Conservation (phyloP, 306 rosid species). For the Oemleria cerasiformis region DNA sequence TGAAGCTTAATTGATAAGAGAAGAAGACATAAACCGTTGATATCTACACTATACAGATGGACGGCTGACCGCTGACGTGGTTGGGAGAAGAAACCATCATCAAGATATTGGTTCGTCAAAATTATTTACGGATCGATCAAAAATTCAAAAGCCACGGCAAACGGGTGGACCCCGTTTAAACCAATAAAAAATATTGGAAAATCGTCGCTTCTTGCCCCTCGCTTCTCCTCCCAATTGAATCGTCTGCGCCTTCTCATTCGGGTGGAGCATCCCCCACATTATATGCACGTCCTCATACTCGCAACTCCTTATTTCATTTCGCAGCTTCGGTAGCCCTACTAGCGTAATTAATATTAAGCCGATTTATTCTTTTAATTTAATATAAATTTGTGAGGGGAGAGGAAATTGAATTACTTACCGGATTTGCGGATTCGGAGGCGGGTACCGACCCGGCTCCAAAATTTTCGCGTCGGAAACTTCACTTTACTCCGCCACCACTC, state of each 20-base stretch:
- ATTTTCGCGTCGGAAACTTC: slow-evolving; percentile 34
- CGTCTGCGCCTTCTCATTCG: slow-evolving; percentile 43
- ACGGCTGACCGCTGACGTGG: neutral
- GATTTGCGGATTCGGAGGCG: slow-evolving; percentile 48
- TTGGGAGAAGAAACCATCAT: neutral
- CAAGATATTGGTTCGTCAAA: neutral
- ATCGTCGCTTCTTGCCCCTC: slow-evolving; percentile 30
- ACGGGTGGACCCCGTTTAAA: slow-evolving; percentile 49
- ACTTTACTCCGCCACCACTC: slow-evolving; percentile 60
- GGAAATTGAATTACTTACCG: slow-evolving; percentile 28
- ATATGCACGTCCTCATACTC: slow-evolving; percentile 76
- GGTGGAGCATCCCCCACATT: slow-evolving; percentile 85
- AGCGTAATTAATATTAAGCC: neutral
- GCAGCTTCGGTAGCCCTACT: slow-evolving; percentile 55
- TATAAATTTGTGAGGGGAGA: neutral
- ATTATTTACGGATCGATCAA: neutral
- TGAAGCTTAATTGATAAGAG: slow-evolving; percentile 14
- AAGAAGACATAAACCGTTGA: slow-evolving; percentile 3
- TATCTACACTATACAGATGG: neutral
- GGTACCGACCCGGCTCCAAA: slow-evolving; percentile 39
- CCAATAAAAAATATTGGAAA: slow-evolving; percentile 53
- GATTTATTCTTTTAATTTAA: too few species aligned
- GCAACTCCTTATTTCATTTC: slow-evolving; percentile 60
- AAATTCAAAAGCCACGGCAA: slow-evolving; percentile 23
- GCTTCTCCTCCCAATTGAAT: slow-evolving; percentile 8